Evolutionary conservation across 192 early-diverging fungal genomes (phyloP), one percentile per base, ranked within the genome.

Genomic region (Coemansia sp.): DNA sequence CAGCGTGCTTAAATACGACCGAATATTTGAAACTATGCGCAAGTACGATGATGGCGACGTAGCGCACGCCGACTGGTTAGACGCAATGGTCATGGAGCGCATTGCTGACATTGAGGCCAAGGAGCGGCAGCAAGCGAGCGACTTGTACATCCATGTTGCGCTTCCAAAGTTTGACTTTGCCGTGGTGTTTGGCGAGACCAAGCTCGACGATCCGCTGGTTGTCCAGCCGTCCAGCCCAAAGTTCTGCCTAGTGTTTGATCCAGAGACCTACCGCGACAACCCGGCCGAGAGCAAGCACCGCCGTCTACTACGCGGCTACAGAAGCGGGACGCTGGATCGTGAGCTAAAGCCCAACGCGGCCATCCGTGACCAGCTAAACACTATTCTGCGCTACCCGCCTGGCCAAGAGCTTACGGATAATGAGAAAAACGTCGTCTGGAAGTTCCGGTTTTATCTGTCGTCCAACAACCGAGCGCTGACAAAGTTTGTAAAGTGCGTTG

Each of bases 291-390:
- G 82, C 32, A 98, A 97, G 64, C 95, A 99, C 62, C 78, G 94
- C 14, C 83, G 89, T 32, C 66, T 99, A 32, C 86, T 88, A 10
- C 82, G 97, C 55, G 88, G 87, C 43, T 94, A 97, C 73, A 76
- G 92, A 25, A 94, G 88, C 64, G 90, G 89, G 5, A 87, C 88
- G 7, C 63, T 98, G 22, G 95, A 98, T 64, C 80, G 90, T 35
- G 93, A 99, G 46, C 70, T 99, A 37, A 99, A 99, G 69, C 97
- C 97, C 33, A 95, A 97, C 53, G 88, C 97, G 3, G 90, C 91
- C 54, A 89, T 92, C 33, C 79, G 97, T 13, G 97, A 99, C 62
- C 92, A 96, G 48, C 75, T 99, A n/a, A 91, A 95, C 77, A 84
- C 79, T 63, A 94, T 99, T 32, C 72, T 98, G 56, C 65, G 85